Conservation (phyloP, 108 stramenopile genomes). For the Mediolabrus comicus region DNA sequence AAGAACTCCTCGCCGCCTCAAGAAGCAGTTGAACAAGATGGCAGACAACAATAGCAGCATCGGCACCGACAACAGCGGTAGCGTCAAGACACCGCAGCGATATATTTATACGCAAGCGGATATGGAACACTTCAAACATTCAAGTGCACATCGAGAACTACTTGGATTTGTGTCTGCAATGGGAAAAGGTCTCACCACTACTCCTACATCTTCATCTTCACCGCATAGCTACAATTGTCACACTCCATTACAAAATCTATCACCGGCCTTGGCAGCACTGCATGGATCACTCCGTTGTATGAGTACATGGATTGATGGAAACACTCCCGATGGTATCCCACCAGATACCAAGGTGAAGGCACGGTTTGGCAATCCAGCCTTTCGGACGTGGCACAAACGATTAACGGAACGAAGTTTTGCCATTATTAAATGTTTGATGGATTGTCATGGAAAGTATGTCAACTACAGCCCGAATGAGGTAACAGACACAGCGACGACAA, state of each 20-base stretch:
- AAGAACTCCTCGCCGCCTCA: no score
- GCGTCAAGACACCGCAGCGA: conserved; percentile 32
- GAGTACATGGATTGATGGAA: conserved; percentile 53
- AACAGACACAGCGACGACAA: neutral
- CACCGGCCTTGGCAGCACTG: conserved; percentile 76
- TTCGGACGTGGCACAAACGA: conserved; percentile 72
- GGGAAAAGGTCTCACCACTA: conserved; percentile 65
- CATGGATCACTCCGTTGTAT: conserved; percentile 70
- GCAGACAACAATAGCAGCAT: neutral
- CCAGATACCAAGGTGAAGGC: conserved; percentile 49
- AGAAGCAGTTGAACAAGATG: no score
- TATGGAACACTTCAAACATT: conserved; percentile 69
- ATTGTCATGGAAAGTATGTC: conserved; percentile 35
- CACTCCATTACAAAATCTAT: conserved; percentile 53
- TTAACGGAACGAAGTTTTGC: conserved; percentile 55
- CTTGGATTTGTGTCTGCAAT: conserved; percentile 66
- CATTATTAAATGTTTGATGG: conserved; percentile 62
- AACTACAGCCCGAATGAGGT: conserved; percentile 11
- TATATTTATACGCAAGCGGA: conserved; percentile 79
- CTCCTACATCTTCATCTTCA: neutral
- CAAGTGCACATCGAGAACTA: conserved; percentile 60
- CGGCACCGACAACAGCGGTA: neutral
- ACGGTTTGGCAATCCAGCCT: conserved; percentile 84
- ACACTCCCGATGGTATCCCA: conserved; percentile 59
- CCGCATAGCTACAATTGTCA: conserved; percentile 46